Evolutionary conservation across 805 yeast species (phyloP), one percentile per base, ranked within the genome.

Genomic region (Brettanomyces sp.): DNA sequence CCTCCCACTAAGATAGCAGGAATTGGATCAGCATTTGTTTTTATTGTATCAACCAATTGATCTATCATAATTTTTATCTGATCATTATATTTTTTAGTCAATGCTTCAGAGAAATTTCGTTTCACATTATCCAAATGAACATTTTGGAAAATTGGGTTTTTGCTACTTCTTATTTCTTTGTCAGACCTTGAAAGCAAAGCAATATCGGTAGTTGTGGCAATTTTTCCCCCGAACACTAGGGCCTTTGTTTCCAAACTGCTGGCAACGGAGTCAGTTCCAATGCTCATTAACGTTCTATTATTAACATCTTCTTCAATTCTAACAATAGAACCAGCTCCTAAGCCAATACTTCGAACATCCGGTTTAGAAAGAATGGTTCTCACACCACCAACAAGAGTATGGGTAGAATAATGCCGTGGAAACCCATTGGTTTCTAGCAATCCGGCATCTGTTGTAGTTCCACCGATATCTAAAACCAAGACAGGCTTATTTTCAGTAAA

Each of bases 391-490:
- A 72, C 67, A 25, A 52, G 49, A 3, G 73, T 64, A 51, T 65
- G 65, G 4, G 74, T 61, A 1, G 76, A 65, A 3, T 73, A 61
- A 46, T 71, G 75, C 25, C 75, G 56, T 5, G 77, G 78, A 54
- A 71, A 73, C 1, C 77, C 77, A 18, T 67, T 53, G 4, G 73
- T 67, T 8, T 73, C 54, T 32, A 73, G 50, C 41, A 70, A 49
- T 7, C 78, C 77, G n/a, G 71, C 73, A 53, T 73, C 77, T 6
- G 76, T 59, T 4, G 78, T 73, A 11, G 78, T 73, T 11, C 77
- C 78, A 14, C 78, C 78, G 36, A 73, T 67, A 53, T 73, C 78
- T 34, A 66, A 66, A n/a, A 73, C 74, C 42, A 70, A 51, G 13
- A 64, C 59, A 36, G 55, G 50, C 6, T 76, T 73, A 6, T 18